Evolutionary conservation across 2,329 filamentous ascomycete species (phyloP), one percentile per base, ranked within the genome.

Genomic region (Neobulgaria alba): DNA sequence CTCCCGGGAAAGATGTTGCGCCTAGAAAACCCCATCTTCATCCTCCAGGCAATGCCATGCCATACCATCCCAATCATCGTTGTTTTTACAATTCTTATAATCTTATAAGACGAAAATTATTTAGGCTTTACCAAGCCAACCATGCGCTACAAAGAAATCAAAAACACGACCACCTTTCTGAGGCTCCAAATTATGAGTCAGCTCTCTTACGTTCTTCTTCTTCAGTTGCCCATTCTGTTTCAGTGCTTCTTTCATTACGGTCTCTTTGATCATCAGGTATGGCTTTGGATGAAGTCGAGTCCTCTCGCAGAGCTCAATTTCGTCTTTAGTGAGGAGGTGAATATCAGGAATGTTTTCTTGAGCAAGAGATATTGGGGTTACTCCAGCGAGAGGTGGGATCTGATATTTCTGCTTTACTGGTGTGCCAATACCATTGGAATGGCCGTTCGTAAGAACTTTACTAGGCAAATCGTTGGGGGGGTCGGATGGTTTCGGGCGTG

Each of bases 191-290:
- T 79, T 65, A 26, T 26, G 23, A 58, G 84, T 89, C 18, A 96
- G 81, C 57, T 93, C 85, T 58, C 82, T 85, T 2, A 88, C 88
- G 53, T 90, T 82, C 65, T 95, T 96, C 73, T 92, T 95, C 70
- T 95, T 96, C 5, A 98, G 66, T 10, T 73, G 76, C 1, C 92
- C 92, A 43, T 92, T 90, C 43, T 81, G 80, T 64, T 90, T 92
- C 60, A 95, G 76, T 0, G 90, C 86, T 60, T 96, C 90, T 55
- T 86, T 85, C 38, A 96, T 64, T n/a, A 96, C 71, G 46, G 85
- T 80, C 61, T 95, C 88, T 63, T 98, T 98, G 63, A 96, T 87
- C 57, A 87, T 87, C 4, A 95, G 65, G 61, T 95, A 98, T 1
- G 92, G 86, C 66, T 98, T 98, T 1, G 92, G 92, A 62, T 92